A percentile compares a stretch with the other conserved stretches of the same genome.
These are phyloP conservation scores for Hibiscus tridactylites DNA, from an alignment of 345 rosid genomes.

Conservation along the genomic window DNA sequence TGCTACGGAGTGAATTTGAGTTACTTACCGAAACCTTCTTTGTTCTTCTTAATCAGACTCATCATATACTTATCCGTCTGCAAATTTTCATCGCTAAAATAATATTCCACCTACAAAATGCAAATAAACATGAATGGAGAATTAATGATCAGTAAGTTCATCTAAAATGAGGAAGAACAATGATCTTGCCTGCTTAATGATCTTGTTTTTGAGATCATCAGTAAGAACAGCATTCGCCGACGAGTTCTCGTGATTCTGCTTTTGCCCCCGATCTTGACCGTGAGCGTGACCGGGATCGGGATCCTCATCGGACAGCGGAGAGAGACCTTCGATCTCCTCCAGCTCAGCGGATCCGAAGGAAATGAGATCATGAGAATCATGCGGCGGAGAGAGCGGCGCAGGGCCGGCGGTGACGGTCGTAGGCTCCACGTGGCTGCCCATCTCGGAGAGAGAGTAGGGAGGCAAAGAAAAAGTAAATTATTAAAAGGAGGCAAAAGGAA, in stretches of 20 bases:
- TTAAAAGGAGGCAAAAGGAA: slow-evolving; percentile 11
- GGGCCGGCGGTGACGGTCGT: slow-evolving; percentile 10
- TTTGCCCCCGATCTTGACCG: slow-evolving; percentile 29
- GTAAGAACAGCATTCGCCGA: slow-evolving; percentile 22
- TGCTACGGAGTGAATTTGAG: not conserved
- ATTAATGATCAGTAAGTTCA: not conserved
- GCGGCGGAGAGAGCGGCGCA: slow-evolving; percentile 10
- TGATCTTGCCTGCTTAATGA: slow-evolving; percentile 49
- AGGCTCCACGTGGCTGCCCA: slow-evolving; percentile 25
- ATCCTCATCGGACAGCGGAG: slow-evolving; percentile 37
- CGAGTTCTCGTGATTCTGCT: slow-evolving; percentile 16
- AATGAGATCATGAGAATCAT: slow-evolving; percentile 17
- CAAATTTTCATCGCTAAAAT: slow-evolving; percentile 87
- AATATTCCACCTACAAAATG: slow-evolving; percentile 67
- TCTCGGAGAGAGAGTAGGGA: slow-evolving; percentile 9
- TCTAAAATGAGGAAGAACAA: not conserved
- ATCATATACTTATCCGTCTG: slow-evolving; percentile 67
- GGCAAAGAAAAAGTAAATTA: not conserved
- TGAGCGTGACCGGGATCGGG: not conserved
- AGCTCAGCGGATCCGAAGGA: slow-evolving; percentile 32
- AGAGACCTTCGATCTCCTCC: slow-evolving; percentile 23
- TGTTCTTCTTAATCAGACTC: slow-evolving; percentile 59
- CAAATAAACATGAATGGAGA: not conserved
- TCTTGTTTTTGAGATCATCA: slow-evolving; percentile 54
- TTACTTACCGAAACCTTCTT: slow-evolving; percentile 70